Base-by-base conservation (phyloP, 352 stramenopile genomes). In the Thalassiosira exigua region DNA sequence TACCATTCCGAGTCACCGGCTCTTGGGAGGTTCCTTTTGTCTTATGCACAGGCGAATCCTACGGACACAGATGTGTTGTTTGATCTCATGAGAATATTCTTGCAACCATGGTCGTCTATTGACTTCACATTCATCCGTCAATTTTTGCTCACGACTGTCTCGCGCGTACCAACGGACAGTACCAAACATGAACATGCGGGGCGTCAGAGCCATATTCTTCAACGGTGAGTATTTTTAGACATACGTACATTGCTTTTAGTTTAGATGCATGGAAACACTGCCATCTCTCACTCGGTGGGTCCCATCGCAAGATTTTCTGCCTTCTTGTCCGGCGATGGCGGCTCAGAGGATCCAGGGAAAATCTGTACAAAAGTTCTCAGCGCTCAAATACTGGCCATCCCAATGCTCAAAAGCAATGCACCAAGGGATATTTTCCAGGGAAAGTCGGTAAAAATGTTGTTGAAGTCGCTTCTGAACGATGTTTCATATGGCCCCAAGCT, bases 1-100 rank as follows among this genome's bases (percentile, higher is more conserved):
- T 98, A 97, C 81, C 95, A 98, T 44, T 86, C 94, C n/a, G 97
- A 99, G 87, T 98, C 96, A 0, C 96, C 97, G 53, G 67, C 97
- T 59, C 80, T 99, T 32, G 93, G 97, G 29, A 97, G 97, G 75
- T 97, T 97, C 79, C 87, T 99, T 42, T 94, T 99, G 19, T 91
- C 90, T 30, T 99, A 98, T 88, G 96, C 95, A 52, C 91, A 94
- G 62, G 86, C 87, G 1, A 96, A 97, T 77, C 93, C 93, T n/a
- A 91, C 96, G 24, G 96, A 99, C 72, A 94, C 56, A 14, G 96
- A 98, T 82, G 90, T 98, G 41, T 85, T 99, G 41, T 94, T 99
- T 69, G 97, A 99, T 42, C 93, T 99, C 83, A 87, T 98, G 4
- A 91, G 91, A 0, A 95, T 98, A 14, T 98, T 98, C 69, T 61